These are phyloP conservation scores for Obelidium mucronatum DNA, from an alignment of 192 early-diverging fungal genomes.

Conservation along the genomic window DNA sequence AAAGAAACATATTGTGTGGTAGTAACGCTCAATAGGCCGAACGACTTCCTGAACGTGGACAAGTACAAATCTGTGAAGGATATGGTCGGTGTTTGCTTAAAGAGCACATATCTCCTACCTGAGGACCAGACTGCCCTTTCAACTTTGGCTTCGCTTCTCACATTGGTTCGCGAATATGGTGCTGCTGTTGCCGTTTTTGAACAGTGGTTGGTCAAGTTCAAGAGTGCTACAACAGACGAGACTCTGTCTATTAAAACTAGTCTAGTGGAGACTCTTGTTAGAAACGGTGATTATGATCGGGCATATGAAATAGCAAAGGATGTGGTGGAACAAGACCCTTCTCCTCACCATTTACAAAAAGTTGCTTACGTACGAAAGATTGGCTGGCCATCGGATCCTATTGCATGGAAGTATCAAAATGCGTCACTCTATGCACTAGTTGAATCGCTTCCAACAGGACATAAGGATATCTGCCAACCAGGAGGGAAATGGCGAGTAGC, in stretches of 20 bases:
- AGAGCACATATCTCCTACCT: background rate
- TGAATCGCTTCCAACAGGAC: background rate
- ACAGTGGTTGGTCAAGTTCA: conserved; percentile 2
- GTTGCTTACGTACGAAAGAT: conserved; percentile 25
- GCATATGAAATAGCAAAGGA: background rate
- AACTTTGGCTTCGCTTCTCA: background rate
- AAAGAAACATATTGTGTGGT: background rate
- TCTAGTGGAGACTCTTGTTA: background rate
- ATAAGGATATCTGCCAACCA: conserved; percentile 3
- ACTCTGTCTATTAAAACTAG: background rate
- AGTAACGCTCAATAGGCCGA: conserved; percentile 14
- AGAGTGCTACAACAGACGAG: background rate
- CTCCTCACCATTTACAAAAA: background rate
- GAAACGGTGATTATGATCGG: background rate
- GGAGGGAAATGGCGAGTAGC: conserved; percentile 24
- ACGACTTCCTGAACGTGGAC: conserved; percentile 13
- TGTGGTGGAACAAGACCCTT: background rate
- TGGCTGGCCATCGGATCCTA: conserved; percentile 19
- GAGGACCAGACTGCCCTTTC: background rate
- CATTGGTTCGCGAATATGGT: background rate
- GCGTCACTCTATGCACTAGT: background rate
- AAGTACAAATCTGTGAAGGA: background rate
- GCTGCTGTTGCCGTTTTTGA: background rate
- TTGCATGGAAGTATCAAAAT: conserved; percentile 4
- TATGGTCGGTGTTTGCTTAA: background rate